Base-by-base conservation (phyloP, 208 protist genomes). In the Trypanosoma rangeli region DNA sequence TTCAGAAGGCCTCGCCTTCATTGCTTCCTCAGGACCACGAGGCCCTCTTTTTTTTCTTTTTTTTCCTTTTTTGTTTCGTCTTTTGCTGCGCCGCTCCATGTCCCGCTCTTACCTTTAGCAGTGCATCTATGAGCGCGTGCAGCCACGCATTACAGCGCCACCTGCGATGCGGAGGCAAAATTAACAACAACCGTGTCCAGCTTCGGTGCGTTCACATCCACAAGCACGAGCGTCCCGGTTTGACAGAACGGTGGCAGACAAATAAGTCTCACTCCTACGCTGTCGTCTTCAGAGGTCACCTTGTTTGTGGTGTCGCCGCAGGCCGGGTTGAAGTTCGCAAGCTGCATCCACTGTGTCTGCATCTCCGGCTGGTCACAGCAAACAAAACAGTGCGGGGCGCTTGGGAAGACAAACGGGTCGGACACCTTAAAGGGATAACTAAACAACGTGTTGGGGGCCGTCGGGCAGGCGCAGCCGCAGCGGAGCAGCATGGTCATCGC, bases 401-500 rank as follows among this genome's bases (percentile, higher is more conserved):
- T 46, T 18, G 67, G 26, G 59, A 97, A 94, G 33, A 96, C 60
- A 68, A 98, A 97, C 10, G 94, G 94, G 60, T 98, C 94, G 0
- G 58, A 53, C 15, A 90, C 64, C 50, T 78, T 73, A 63, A 96
- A 98, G 13, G 94, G 92, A 61, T 97, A 98, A 56, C 94, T 96
- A 65, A 89, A 92, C n/a, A 97, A 77, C 4, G 90, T 97, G 76
- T 97, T 95, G 7, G 94, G 94, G 0, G 93, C 91, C 18, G 94
- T 97, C 18, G 94, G 94, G 61, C 87, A 95, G 29, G 90, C 81
- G 46, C 90, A 95, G 4, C 86, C 88, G 5, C 77, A 87, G 52
- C 68, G 82, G 49, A 97, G 56, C 24, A 94, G 72, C 72, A 86
- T 79, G 22, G 75, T 74, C 86, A 98, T 85, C 8, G 89, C 75